Base-by-base conservation (phyloP, 2,329 filamentous ascomycete species). In the Aspergillus ochraceoroseus region DNA sequence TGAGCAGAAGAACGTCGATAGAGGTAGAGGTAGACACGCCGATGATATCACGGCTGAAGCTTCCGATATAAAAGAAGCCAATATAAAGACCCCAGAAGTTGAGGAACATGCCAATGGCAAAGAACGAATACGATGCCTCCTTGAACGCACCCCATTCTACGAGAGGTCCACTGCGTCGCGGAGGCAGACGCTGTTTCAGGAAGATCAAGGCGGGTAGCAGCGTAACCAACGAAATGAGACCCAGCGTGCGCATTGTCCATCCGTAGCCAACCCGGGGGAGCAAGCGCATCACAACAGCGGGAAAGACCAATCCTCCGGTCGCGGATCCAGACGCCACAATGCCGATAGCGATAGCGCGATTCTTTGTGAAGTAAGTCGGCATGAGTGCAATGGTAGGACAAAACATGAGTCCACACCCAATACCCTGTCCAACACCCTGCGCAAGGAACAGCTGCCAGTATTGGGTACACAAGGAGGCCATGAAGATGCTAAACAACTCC, bases 191-290 rank as follows among this genome's bases (percentile, higher is more conserved):
- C 13, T 74, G 69, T 43, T 66, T 68, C n/a, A 73, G 62, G 22
- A 74, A 66, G 7, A 72, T 41, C 12, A 72, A 51, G 18, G 62
- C 63, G 2, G 63, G 59, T 1, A 68, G 57, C 3, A 68, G 52
- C 0, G 69, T 66, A 0, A 63, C 70, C 2, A 82, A 48, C 17
- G 78, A 76, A 20, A 84, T 70, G 36, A 85, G 73, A 0, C 75
- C 80, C 46, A 82, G 70, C 0, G 74, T 70, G 0, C 80, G 68
- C n/a, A 82, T 71, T 0, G 81, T 80, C 79, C 80, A 83, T 0
- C 70, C 68, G 52, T 82, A 84, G 0, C 81, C 81, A 3, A 83
- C 63, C 12, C 65, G 67, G 0, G 79, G 76, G 1, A 82, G 62
- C 7, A 83, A 61, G 38, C 78, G 72, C 52, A 72, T 67, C 1